These are phyloP conservation scores for Euryodendron excelsum DNA, from an alignment of 148 eudicot species.

Conservation along the genomic window DNA sequence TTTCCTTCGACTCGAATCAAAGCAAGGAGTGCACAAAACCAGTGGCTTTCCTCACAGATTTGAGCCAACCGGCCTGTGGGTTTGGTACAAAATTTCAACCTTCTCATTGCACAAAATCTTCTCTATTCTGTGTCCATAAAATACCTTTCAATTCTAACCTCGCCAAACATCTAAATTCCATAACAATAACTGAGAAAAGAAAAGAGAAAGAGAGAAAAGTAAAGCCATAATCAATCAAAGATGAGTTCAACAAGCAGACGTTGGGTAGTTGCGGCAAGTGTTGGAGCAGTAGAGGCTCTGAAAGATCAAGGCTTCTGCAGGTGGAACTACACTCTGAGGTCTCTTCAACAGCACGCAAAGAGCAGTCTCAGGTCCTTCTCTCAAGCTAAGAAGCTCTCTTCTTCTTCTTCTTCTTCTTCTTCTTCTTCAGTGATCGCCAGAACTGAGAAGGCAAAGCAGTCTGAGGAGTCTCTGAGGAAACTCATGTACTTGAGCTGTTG, in stretches of 20 bases:
- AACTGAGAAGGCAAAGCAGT: background rate
- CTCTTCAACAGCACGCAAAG: conserved; percentile 23
- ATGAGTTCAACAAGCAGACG: conserved; percentile 23
- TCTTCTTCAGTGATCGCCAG: no score
- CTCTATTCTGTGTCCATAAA: no score
- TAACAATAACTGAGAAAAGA: background rate
- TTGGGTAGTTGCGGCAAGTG: conserved; percentile 27
- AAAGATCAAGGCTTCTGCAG: conserved; percentile 34
- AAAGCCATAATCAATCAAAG: background rate
- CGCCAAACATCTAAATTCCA: no score
- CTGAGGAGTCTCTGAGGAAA: background rate
- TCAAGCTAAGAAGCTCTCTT: conserved; percentile 5
- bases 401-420: no score
- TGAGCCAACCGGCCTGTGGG: background rate
- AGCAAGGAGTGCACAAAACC: background rate
- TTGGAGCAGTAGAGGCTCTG: conserved; percentile 29
- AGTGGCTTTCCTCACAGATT: background rate
- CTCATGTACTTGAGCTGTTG: no score
- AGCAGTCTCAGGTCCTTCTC: conserved; percentile 17
- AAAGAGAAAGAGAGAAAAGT: background rate
- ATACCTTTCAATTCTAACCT: no score
- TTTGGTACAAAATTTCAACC: background rate
- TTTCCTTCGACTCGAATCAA: background rate
- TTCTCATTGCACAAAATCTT: background rate
- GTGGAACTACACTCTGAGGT: conserved; percentile 29